These are phyloP conservation scores for Komagataella phaffii DNA, from an alignment of 805 yeast genomes.

Conservation along the genomic window DNA sequence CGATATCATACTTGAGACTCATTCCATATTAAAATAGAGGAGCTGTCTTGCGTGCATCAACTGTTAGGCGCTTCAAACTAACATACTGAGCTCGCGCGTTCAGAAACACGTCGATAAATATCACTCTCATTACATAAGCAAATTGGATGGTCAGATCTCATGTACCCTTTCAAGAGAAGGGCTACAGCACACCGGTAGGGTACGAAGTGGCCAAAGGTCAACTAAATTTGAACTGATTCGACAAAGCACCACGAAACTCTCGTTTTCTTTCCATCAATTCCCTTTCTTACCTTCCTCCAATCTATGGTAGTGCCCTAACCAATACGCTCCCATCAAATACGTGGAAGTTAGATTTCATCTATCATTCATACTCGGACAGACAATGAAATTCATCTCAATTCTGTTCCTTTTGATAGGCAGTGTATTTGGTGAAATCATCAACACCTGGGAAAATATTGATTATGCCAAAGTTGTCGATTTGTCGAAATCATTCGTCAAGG, in stretches of 20 bases:
- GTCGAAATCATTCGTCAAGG: conserved; percentile 50
- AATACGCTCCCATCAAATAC: background rate
- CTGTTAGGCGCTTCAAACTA: background rate
- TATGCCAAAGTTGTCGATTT: conserved; percentile 51
- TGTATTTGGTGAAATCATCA: background rate
- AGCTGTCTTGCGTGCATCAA: background rate
- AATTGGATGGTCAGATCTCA: no score
- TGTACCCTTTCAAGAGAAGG: background rate
- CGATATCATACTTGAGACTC: background rate
- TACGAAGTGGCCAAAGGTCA: no score
- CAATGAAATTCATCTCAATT: background rate
- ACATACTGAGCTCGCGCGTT: background rate
- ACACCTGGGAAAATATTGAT: conserved; percentile 44
- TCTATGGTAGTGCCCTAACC: background rate
- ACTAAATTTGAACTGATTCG: no score
- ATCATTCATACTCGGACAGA: background rate
- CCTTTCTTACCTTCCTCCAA: no score
- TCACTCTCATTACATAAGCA: background rate
- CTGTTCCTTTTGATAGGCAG: background rate
- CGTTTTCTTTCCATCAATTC: no score
- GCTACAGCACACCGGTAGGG: no score
- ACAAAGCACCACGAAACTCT: no score
- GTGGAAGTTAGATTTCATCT: background rate
- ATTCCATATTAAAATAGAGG: background rate
- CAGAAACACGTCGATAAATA: background rate